Percentiles rank a stretch among this genome's conserved stretches.
Conservation (phyloP, 805 yeast genomes). For the Pichia ethanolica region DNA sequence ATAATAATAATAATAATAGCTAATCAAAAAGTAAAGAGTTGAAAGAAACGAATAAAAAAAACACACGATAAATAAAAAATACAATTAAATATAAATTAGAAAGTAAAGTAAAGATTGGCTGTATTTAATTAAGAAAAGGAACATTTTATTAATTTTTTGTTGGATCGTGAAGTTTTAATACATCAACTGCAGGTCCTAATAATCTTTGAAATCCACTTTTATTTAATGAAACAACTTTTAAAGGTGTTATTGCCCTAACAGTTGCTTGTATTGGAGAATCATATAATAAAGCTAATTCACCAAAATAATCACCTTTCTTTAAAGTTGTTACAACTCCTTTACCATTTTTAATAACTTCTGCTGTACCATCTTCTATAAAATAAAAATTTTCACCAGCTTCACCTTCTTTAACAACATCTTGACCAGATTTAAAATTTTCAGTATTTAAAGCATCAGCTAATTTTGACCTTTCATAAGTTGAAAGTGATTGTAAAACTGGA, state of each 20-base stretch:
- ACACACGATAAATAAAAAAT: background rate
- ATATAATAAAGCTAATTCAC: conserved; percentile 88
- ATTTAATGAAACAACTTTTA: conserved; percentile 87
- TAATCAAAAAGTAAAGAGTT: too few relatives aligned
- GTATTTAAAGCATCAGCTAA: conserved; percentile 92
- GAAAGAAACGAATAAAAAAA: background rate
- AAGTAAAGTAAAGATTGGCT: background rate
- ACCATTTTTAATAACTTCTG: conserved; percentile 59
- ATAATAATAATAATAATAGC: too few relatives aligned
- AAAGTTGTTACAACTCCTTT: conserved; percentile 56
- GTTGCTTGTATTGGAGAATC: conserved; percentile 94
- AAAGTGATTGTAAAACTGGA: conserved; percentile 66
- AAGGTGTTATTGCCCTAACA: conserved; percentile 63
- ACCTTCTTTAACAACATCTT: conserved; percentile 76
- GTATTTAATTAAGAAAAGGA: too few relatives aligned
- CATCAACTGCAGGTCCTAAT: conserved; percentile 90
- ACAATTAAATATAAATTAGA: background rate
- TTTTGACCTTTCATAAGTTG: conserved; percentile 78
- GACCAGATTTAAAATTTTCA: conserved; percentile 61
- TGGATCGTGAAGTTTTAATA: conserved; percentile 81
- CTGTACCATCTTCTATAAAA: conserved; percentile 73
- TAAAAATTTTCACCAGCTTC: conserved; percentile 74
- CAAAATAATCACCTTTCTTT: conserved; percentile 85
- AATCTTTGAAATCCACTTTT: conserved; percentile 90
- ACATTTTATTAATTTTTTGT: conserved; percentile 28